Conservation (phyloP, 257 asterid genomes). For the Jacaranda mimosifolia region DNA sequence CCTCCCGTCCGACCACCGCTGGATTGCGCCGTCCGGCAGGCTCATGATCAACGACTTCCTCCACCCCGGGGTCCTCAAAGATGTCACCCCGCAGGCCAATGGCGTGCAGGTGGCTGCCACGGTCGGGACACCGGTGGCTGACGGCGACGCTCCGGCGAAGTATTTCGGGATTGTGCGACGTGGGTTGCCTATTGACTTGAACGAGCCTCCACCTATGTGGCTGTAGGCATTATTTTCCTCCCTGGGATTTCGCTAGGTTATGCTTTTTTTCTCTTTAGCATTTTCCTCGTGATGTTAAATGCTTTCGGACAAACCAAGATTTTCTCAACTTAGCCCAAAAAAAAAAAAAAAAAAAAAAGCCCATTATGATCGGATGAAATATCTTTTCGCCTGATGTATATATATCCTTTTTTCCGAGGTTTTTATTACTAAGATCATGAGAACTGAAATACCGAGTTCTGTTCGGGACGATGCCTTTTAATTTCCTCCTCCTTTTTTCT, state of each 20-base stretch:
- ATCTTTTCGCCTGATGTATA: slow-evolving; percentile 32
- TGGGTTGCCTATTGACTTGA: slow-evolving; percentile 88
- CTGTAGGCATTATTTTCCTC: slow-evolving; percentile 42
- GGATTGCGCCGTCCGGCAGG: slow-evolving; percentile 61
- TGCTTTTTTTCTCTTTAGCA: slow-evolving; percentile 20
- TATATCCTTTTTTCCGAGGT: slow-evolving; percentile 30
- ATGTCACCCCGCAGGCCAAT: slow-evolving; percentile 32
- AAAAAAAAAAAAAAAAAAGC: neutral
- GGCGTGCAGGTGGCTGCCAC: slow-evolving; percentile 41
- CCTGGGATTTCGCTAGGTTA: slow-evolving; percentile 15
- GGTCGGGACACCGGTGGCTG: slow-evolving; percentile 45
- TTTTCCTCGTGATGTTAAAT: slow-evolving; percentile 17
- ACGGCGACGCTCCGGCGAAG: slow-evolving; percentile 50
- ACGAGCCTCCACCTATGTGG: slow-evolving; percentile 97
- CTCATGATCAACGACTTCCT: slow-evolving; percentile 66
- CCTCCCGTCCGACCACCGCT: slow-evolving; percentile 72
- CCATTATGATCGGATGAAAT: slow-evolving; percentile 23
- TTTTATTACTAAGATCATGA: slow-evolving; percentile 19
- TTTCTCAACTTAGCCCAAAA: slow-evolving; percentile 16
- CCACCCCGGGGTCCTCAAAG: slow-evolving; percentile 58
- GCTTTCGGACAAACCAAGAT: slow-evolving; percentile 32
- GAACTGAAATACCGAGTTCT: neutral
- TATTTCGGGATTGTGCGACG: slow-evolving; percentile 78
- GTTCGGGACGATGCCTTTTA: neutral
- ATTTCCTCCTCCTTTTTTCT: neutral